Percentiles rank a stretch among this genome's conserved stretches.
These are phyloP conservation scores for Trichoderma polysporum DNA, from an alignment of 2,329 filamentous ascomycete species.

Conservation along the genomic window DNA sequence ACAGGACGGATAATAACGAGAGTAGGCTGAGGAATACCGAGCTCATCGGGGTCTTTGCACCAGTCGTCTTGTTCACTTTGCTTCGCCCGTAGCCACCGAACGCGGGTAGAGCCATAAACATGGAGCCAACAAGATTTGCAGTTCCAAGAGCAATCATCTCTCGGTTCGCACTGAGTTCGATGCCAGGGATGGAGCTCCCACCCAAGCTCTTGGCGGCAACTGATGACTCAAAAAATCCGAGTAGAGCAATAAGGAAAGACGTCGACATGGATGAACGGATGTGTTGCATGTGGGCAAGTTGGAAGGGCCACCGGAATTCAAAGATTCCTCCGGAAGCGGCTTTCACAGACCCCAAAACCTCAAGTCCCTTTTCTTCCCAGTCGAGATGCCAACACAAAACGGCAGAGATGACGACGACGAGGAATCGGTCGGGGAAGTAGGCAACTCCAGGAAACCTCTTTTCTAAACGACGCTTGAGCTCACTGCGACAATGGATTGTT, in stretches of 20 bases:
- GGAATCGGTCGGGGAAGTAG: conserved; percentile 87
- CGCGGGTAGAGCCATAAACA: conserved; percentile 88
- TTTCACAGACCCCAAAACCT: conserved; percentile 79
- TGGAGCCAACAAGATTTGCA: conserved; percentile 86
- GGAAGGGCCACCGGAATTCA: conserved; percentile 83
- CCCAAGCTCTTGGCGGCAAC: conserved; percentile 92
- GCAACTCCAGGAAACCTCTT: conserved; percentile 76
- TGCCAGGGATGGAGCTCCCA: conserved; percentile 66
- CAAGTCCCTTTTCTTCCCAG: conserved; percentile 79
- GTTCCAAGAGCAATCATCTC: conserved; percentile 90
- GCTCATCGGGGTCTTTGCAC: conserved; percentile 90
- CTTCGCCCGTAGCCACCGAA: conserved; percentile 96
- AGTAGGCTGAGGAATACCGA: conserved; percentile 83
- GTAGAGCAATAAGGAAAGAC: conserved; percentile 85
- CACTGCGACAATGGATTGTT: conserved; percentile 47
- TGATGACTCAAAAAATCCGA: conserved; percentile 98
- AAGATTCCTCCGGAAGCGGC: conserved; percentile 71
- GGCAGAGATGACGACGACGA: conserved; percentile 83
- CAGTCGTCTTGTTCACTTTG: conserved; percentile 91
- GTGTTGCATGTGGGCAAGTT: conserved; percentile 71
- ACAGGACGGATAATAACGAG: conserved; percentile 76
- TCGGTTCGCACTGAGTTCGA: conserved; percentile 84
- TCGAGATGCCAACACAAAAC: conserved; percentile 72
- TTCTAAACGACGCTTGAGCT: conserved; percentile 78
- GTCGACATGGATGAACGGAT: conserved; percentile 86